Percentiles rank a stretch among this genome's conserved stretches.
These are phyloP conservation scores for Aureobasidium leucospermi DNA, from an alignment of 2,329 filamentous ascomycete species.

Conservation along the genomic window DNA sequence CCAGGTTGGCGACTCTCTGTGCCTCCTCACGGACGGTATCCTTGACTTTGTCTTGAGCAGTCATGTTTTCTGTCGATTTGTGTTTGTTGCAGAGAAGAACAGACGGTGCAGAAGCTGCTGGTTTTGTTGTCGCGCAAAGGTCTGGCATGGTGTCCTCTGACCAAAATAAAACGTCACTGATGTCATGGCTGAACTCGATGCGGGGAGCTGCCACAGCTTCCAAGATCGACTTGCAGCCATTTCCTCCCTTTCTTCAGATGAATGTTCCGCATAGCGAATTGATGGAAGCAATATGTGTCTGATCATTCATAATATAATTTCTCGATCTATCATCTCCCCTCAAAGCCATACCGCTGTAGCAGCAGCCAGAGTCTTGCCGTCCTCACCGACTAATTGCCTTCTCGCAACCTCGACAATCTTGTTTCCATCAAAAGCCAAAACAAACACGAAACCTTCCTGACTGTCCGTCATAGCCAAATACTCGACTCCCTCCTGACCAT, in stretches of 20 bases:
- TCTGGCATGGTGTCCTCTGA: not conserved
- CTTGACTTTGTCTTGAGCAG: slow-evolving; percentile 43
- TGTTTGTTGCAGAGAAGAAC: not conserved
- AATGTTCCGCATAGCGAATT: too few relatives aligned
- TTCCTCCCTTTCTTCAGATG: too few relatives aligned
- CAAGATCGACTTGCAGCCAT: too few relatives aligned
- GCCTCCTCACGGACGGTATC: slow-evolving; percentile 61
- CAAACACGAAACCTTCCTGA: slow-evolving; percentile 27
- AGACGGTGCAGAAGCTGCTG: not conserved
- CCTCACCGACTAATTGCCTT: slow-evolving; percentile 24
- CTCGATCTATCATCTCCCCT: not conserved
- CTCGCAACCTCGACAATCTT: slow-evolving; percentile 24
- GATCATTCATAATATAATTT: too few relatives aligned
- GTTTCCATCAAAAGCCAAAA: slow-evolving; percentile 27
- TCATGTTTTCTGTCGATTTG: not conserved
- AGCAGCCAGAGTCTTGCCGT: slow-evolving; percentile 24
- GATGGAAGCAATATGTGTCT: too few relatives aligned
- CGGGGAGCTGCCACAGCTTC: too few relatives aligned
- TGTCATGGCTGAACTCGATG: too few relatives aligned
- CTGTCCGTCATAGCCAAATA: slow-evolving; percentile 30
- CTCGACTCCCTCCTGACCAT: slow-evolving; percentile 19
- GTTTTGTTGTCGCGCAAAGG: not conserved
- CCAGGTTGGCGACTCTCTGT: slow-evolving; percentile 54
- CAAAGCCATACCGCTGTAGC: slow-evolving; percentile 29
- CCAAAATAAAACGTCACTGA: too few relatives aligned